Percentiles rank a stretch among this genome's conserved stretches.
Conservation (phyloP, 176 grass and related monocot genomes). For the Metroxylon sagu region DNA sequence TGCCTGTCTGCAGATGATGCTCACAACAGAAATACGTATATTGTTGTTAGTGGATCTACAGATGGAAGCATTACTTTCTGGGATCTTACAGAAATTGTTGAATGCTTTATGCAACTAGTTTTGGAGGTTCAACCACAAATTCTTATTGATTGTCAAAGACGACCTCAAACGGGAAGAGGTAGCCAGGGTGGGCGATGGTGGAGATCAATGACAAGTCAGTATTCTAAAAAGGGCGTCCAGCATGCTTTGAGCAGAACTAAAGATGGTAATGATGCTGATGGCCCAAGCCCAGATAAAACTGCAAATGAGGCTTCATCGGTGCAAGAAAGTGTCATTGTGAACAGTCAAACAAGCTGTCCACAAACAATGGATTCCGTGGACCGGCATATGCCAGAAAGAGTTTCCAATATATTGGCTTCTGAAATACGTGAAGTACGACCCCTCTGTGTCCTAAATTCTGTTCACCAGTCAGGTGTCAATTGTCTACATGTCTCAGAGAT, state of each 20-base stretch:
- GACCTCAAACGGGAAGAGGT: constrained; percentile 82
- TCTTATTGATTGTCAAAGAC: constrained; percentile 53
- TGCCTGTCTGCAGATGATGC: constrained; percentile 26
- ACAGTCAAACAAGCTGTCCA: not conserved
- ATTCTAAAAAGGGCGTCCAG: constrained; percentile 23
- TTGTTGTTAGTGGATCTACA: constrained; percentile 71
- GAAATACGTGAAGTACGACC: constrained; percentile 48
- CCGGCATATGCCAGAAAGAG: not conserved
- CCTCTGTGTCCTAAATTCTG: constrained; percentile 28
- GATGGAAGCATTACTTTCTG: constrained; percentile 88
- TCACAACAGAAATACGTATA: constrained; percentile 35
- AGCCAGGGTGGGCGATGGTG: constrained; percentile 73
- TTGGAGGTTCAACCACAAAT: constrained; percentile 57
- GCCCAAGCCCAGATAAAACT: constrained; percentile 4
- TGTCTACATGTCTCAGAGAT: constrained; percentile 49
- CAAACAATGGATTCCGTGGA: too few relatives aligned
- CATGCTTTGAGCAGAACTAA: constrained; percentile 1
- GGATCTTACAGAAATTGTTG: constrained; percentile 66
- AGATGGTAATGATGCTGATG: constrained; percentile 5
- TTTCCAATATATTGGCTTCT: constrained; percentile 20
- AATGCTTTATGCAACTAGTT: constrained; percentile 57
- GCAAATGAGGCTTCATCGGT: constrained; percentile 1
- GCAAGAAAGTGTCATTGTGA: constrained; percentile 8
- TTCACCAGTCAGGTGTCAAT: constrained; percentile 91
- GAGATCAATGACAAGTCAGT: constrained; percentile 43